Percentiles rank a stretch among this genome's conserved stretches.
Conservation (phyloP, 2,329 filamentous ascomycete species). For the Neopestalotiopsis sp. region DNA sequence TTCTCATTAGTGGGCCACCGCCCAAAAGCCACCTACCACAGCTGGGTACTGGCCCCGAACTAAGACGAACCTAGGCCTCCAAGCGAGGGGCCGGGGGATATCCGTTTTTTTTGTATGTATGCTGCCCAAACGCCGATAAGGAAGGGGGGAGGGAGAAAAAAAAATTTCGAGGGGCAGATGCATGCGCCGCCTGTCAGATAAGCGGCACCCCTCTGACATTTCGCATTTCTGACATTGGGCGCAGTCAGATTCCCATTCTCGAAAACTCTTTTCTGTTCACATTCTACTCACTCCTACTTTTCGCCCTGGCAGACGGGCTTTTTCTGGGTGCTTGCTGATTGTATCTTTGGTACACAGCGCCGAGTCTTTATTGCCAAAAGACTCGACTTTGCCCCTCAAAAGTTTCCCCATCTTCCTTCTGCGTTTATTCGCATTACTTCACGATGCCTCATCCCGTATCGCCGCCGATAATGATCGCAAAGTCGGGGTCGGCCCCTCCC, state of each 20-base stretch:
- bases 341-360: slow-evolving; percentile 24
- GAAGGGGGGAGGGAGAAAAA: slow-evolving; percentile 15
- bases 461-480: slow-evolving; percentile 55
- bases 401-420: neutral
- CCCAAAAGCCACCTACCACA: slow-evolving; percentile 14
- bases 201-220: slow-evolving; percentile 11
- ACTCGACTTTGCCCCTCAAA: slow-evolving; percentile 8
- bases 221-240: slow-evolving; percentile 22
- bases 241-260: slow-evolving; percentile 18
- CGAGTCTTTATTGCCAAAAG: slow-evolving; percentile 20
- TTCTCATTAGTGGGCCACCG: slow-evolving; percentile 12
- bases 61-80: neutral
- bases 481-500: slow-evolving; percentile 49
- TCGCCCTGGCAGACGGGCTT: slow-evolving; percentile 24
- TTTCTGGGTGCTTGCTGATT: slow-evolving; percentile 25
- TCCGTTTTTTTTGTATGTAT: neutral
- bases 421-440: slow-evolving; percentile 16
- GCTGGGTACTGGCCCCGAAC: slow-evolving; percentile 7
- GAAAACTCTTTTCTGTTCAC: slow-evolving; percentile 22
- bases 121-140: slow-evolving; percentile 10
- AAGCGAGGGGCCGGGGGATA: neutral
- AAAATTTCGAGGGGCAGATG: slow-evolving; percentile 13
- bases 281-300: slow-evolving; percentile 13
- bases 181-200: slow-evolving; percentile 15
- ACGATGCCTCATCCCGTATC: slow-evolving; percentile 56